Conservation (phyloP, 176 grass and related monocot species). For the Oryza longistaminata region DNA sequence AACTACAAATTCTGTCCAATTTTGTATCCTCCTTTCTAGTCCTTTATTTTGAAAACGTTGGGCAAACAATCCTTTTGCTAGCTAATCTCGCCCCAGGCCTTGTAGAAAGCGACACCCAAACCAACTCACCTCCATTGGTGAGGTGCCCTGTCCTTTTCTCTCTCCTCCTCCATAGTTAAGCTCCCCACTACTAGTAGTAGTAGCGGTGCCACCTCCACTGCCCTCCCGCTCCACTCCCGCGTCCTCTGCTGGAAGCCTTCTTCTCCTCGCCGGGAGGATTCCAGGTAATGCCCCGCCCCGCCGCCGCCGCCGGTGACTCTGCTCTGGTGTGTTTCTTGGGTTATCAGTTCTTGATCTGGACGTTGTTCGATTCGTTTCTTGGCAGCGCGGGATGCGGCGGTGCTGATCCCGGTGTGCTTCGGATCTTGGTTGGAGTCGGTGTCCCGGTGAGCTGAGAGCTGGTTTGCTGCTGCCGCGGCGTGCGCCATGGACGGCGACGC, state of each 20-base stretch:
- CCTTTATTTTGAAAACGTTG: too few species aligned
- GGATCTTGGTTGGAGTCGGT: conserved; percentile 15
- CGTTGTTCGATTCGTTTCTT: neutral
- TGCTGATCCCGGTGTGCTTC: conserved; percentile 37
- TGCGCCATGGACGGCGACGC: conserved; percentile 61
- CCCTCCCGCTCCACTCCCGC: conserved; percentile 16
- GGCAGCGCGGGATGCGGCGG: conserved; percentile 46
- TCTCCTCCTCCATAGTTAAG: conserved; percentile 24
- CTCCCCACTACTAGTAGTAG: conserved; percentile 14
- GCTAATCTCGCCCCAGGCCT: neutral
- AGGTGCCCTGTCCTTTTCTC: conserved; percentile 41
- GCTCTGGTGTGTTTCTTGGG: neutral
- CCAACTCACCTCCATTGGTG: conserved; percentile 40
- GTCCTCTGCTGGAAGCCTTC: neutral
- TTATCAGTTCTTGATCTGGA: neutral
- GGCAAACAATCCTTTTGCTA: too few species aligned
- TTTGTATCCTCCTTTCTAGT: too few species aligned
- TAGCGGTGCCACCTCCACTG: neutral
- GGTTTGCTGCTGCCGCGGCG: neutral
- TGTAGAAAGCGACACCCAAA: conserved; percentile 36
- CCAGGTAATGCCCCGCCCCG: neutral
- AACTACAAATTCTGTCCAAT: too few species aligned
- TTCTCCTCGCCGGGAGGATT: neutral
- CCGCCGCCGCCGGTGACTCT: neutral
- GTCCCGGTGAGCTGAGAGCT: neutral